Percentiles rank a stretch among this genome's conserved stretches.
phyloP scores from a whole-genome alignment of 164 flowering plant genomes.

The Kingdonia uniflora region DNA sequence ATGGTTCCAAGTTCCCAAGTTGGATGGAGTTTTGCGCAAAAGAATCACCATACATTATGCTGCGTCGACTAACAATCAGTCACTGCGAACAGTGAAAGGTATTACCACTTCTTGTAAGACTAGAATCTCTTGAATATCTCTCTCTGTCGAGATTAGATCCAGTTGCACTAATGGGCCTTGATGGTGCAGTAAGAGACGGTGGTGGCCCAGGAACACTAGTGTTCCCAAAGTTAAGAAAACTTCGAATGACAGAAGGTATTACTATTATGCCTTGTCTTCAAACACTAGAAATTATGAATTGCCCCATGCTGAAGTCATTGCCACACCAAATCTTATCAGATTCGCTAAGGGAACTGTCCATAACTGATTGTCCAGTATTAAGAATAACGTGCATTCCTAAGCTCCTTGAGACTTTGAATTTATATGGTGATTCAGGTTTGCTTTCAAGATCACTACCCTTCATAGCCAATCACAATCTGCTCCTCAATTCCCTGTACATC shows the following conservation, averaged over 20 bases:
- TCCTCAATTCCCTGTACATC: too few relatives aligned
- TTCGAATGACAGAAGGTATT: background rate
- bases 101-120: background rate
- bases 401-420: too few relatives aligned
- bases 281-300: background rate
- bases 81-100: background rate
- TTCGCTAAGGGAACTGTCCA: too few relatives aligned
- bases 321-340: background rate
- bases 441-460: too few relatives aligned
- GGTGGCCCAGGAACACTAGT: background rate
- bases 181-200: background rate
- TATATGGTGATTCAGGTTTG: too few relatives aligned
- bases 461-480: too few relatives aligned
- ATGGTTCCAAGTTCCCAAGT: slow-evolving; percentile 1
- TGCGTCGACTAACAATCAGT: background rate
- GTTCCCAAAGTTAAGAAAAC: background rate
- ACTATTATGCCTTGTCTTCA: slow-evolving; percentile 1
- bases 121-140: background rate
- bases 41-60: background rate
- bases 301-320: background rate
- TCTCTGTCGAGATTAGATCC: background rate
- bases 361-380: too few relatives aligned
- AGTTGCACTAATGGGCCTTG: background rate
- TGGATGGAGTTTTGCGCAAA: background rate
- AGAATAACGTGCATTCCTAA: too few relatives aligned